phyloP scores from a whole-genome alignment of 257 asterid species.

The Solanum pinnatisectum region DNA sequence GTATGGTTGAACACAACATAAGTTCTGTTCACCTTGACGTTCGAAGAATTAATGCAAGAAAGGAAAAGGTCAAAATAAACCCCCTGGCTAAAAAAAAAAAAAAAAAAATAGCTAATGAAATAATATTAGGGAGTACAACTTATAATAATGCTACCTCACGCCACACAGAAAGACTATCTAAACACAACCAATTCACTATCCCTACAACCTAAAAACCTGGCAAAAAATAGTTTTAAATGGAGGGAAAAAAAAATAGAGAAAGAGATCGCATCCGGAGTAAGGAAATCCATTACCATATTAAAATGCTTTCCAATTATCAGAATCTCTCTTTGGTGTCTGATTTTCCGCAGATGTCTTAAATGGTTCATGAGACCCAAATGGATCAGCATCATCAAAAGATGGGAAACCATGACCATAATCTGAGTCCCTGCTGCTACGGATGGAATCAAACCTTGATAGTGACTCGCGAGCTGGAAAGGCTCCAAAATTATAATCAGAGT shows the following conservation, averaged over 20 bases:
- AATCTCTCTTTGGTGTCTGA: constrained; percentile 61
- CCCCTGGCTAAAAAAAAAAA: not conserved
- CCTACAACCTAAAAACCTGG: not conserved
- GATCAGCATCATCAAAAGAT: constrained; percentile 78
- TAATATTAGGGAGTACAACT: too few relatives aligned
- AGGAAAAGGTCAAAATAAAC: not conserved
- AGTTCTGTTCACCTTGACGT: not conserved
- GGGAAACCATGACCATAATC: constrained; percentile 61
- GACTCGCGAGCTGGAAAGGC: constrained; percentile 19
- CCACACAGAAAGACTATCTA: not conserved
- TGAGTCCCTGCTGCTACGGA: constrained; percentile 49
- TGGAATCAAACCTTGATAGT: constrained; percentile 52
- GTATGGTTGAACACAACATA: constrained; percentile 5
- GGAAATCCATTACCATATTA: constrained; percentile 13
- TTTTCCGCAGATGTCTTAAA: constrained; percentile 55
- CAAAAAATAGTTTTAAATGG: not conserved
- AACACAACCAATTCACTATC: not conserved
- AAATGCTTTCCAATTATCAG: constrained; percentile 80
- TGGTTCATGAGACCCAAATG: constrained; percentile 59
- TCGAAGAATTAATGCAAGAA: not conserved
- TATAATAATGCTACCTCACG: not conserved
- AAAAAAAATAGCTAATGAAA: not conserved
- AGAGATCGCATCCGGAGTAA: not conserved
- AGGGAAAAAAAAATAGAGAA: not conserved
- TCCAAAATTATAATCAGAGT: constrained; percentile 61